Percentiles rank a stretch among this genome's conserved stretches.
Evolutionary conservation across 805 yeast species (phyloP).

Genomic region (Cyberlindnera misumaiensis): DNA sequence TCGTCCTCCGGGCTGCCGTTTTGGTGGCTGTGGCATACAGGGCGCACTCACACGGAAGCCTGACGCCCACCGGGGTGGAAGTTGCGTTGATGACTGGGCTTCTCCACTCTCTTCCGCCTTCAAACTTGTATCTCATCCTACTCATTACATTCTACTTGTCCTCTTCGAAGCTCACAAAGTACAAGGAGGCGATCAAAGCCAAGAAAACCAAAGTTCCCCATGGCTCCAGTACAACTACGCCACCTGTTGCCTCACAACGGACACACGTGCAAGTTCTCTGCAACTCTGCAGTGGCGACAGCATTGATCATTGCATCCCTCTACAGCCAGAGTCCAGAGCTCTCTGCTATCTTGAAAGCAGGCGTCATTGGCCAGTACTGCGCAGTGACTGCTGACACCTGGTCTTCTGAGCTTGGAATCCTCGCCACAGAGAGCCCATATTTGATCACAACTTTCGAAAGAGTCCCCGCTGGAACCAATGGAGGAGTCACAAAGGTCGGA

Average conservation of each 20-base stretch:
- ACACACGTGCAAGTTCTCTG: constrained; percentile 35
- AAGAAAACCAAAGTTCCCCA: constrained; percentile 24
- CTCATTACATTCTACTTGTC: constrained; percentile 31
- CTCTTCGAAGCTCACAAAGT: constrained; percentile 33
- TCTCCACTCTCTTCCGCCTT: constrained; percentile 32
- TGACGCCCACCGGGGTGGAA: constrained; percentile 30
- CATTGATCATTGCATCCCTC: constrained; percentile 25
- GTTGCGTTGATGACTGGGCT: constrained; percentile 33
- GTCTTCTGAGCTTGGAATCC: constrained; percentile 41
- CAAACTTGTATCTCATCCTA: constrained; percentile 28
- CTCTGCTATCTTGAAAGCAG: constrained; percentile 17
- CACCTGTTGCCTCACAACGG: constrained; percentile 27
- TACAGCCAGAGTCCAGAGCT: constrained; percentile 5
- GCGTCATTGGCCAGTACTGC: constrained; percentile 30
- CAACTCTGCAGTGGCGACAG: constrained; percentile 33
- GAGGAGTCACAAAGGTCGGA: constrained; percentile 35
- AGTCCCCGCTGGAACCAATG: constrained; percentile 43
- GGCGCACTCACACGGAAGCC: constrained; percentile 28
- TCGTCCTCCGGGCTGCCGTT: constrained; percentile 7
- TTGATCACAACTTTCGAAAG: constrained; percentile 33
- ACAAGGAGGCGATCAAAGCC: constrained; percentile 29
- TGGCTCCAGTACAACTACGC: neutral
- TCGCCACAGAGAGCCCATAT: constrained; percentile 30
- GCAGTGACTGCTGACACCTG: constrained; percentile 41
- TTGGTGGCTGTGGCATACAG: constrained; percentile 18